These are phyloP conservation scores for Cicer bijugum DNA, from an alignment of 306 rosid species.

Conservation along the genomic window DNA sequence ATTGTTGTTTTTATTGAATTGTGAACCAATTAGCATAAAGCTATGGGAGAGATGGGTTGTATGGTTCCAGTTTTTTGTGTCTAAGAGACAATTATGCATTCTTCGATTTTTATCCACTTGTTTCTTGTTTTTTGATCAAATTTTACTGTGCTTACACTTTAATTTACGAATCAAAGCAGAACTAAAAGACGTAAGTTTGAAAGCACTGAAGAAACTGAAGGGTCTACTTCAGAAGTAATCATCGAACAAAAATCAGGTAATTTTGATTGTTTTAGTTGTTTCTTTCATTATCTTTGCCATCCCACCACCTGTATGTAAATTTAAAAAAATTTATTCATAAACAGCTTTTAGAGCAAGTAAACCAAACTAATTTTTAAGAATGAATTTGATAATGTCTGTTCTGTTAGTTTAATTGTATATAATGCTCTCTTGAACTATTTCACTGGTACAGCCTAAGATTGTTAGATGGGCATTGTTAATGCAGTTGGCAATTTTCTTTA, in stretches of 20 bases:
- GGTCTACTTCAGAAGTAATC: constrained; percentile 51
- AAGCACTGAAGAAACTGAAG: constrained; percentile 50
- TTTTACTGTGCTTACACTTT: constrained; percentile 7
- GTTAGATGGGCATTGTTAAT: constrained; percentile 24
- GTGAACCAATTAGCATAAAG: constrained; percentile 32
- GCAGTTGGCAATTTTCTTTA: neutral
- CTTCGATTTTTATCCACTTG: constrained; percentile 3
- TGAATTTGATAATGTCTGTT: constrained; percentile 1
- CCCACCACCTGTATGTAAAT: neutral
- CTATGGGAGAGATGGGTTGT: constrained; percentile 5
- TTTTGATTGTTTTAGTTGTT: constrained; percentile 34
- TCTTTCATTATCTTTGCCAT: constrained; percentile 19
- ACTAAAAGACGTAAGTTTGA: constrained; percentile 64
- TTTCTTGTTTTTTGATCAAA: constrained; percentile 33
- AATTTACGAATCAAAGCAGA: constrained; percentile 51
- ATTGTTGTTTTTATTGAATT: constrained; percentile 7
- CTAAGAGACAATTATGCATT: constrained; percentile 19
- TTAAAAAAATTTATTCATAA: neutral
- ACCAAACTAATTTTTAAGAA: neutral
- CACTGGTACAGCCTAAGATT: constrained; percentile 7
- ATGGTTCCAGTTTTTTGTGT: constrained; percentile 4
- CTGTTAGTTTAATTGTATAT: constrained; percentile 14
- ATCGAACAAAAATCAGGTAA: constrained; percentile 53
- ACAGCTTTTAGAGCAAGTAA: constrained; percentile 21
- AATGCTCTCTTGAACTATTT: constrained; percentile 18